phyloP scores from a whole-genome alignment of 805 yeast genomes.

The Ogataea trehaloabstinens region DNA sequence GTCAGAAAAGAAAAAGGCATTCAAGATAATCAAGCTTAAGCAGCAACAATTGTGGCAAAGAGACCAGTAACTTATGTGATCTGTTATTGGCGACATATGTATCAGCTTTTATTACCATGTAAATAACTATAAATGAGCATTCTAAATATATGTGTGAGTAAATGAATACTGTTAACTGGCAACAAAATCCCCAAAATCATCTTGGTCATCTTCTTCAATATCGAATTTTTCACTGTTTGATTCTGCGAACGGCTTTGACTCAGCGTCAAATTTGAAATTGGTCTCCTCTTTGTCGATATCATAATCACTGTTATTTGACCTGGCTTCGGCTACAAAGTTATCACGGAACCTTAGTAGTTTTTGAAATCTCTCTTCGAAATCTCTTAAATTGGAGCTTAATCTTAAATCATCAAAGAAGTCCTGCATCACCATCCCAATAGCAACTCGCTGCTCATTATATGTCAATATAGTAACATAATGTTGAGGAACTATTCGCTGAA shows the following conservation, averaged over 20 bases:
- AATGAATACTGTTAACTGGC: neutral
- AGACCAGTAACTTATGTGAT: slow-evolving; percentile 13
- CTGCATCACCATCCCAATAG: slow-evolving; percentile 26
- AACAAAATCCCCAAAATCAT: slow-evolving; percentile 32
- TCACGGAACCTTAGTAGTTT: slow-evolving; percentile 14
- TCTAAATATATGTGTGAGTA: no score
- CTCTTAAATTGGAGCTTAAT: slow-evolving; percentile 16
- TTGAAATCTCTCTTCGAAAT: slow-evolving; percentile 18
- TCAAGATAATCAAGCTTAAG: slow-evolving; percentile 22
- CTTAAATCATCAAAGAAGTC: slow-evolving; percentile 26
- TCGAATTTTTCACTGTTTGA: slow-evolving; percentile 5
- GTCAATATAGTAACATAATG: slow-evolving; percentile 23
- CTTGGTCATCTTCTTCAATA: slow-evolving; percentile 19
- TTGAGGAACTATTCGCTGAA: slow-evolving; percentile 20
- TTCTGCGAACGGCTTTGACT: slow-evolving; percentile 2
- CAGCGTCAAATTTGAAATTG: neutral
- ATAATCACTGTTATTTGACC: slow-evolving; percentile 1
- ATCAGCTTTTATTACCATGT: slow-evolving; percentile 4
- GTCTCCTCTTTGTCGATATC: neutral
- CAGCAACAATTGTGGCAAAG: slow-evolving; percentile 26
- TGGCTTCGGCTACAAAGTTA: slow-evolving; percentile 6
- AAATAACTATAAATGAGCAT: slow-evolving; percentile 4
- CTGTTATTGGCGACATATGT: neutral
- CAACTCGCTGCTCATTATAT: slow-evolving; percentile 13
- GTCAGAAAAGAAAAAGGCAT: slow-evolving; percentile 23